Base-by-base conservation (phyloP, 208 protist genomes). In the Leishmania arabica region DNA sequence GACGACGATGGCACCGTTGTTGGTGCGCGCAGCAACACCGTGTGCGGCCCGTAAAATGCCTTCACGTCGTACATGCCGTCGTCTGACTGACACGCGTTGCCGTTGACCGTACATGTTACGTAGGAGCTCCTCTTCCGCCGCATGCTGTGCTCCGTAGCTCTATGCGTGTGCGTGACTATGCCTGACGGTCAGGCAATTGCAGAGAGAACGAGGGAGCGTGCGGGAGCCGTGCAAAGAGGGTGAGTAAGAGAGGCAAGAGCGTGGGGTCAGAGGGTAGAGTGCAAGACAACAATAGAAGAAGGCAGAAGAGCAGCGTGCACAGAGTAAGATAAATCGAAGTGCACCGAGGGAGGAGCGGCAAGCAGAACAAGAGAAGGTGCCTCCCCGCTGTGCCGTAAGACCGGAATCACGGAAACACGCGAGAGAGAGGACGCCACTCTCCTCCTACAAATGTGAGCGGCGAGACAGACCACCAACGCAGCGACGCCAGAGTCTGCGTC, bases 31-130 rank as follows among this genome's bases (percentile, higher is more conserved):
- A 88, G 47, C 75, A 95, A 66, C 37, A 95, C 86, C 7, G 89
- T 70, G 64, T 81, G 75, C 24, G 51, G 24, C 13, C 91, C 91
- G 74, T 83, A 91, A 34, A 69, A 78, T 5, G 79, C 62, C 78
- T 95, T 95, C 27, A 90, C 76, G 2, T 87, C 69, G 64, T 89
- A 68, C n/a, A 68, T 70, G n/a, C 86, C 88, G 56, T 76, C 86
- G 15, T 66, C 80, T 31, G 54, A 82, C 56, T 79, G 64, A 31
- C 82, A 86, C 4, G 7, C 24, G 11, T 68, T 54, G 75, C 84
- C 88, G 75, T 95, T 93, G 27, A 95, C 84, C n/a, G n/a, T 74
- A 60, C 37, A 79, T 8, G 24, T 47, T 31, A 76, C 51, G 72
- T 17, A 24, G 4, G 31, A 62, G 27, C 45, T 17, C 51, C 45